Percentiles rank a stretch among this genome's conserved stretches.
phyloP scores from a whole-genome alignment of 805 yeast species.

The Kuraishia ogatae region DNA sequence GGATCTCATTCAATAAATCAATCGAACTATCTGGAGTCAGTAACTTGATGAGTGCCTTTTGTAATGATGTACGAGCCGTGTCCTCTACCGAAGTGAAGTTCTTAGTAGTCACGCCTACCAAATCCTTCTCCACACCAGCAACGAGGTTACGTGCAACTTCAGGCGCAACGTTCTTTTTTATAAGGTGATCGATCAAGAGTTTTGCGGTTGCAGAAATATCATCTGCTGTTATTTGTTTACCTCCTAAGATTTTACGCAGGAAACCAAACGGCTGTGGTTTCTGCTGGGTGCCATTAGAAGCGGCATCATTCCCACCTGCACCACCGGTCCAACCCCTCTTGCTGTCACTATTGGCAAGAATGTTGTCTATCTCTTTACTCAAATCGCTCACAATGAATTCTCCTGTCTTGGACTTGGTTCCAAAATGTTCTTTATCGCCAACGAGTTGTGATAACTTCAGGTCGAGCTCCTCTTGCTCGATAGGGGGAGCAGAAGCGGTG shows the following conservation, averaged over 20 bases:
- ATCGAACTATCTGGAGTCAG: slow-evolving; percentile 89
- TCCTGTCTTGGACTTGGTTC: slow-evolving; percentile 37
- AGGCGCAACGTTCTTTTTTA: slow-evolving; percentile 86
- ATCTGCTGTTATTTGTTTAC: slow-evolving; percentile 51
- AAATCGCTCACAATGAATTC: slow-evolving; percentile 61
- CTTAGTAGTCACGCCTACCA: slow-evolving; percentile 66
- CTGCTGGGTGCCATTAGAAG: slow-evolving; percentile 10
- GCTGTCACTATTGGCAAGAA: slow-evolving; percentile 18
- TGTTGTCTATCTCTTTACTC: slow-evolving; percentile 39
- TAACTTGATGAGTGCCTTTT: slow-evolving; percentile 62
- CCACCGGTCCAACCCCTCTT: slow-evolving; percentile 2
- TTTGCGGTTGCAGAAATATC: slow-evolving; percentile 60
- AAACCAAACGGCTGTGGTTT: slow-evolving; percentile 44
- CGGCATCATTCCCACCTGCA: not conserved
- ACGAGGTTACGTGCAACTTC: slow-evolving; percentile 73
- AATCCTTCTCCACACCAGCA: slow-evolving; percentile 56
- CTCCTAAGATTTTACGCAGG: slow-evolving; percentile 55
- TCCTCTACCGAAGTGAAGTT: slow-evolving; percentile 66
- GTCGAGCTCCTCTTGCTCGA: not conserved
- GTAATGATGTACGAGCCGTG: slow-evolving; percentile 57
- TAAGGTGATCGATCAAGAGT: slow-evolving; percentile 65
- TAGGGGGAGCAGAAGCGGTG: slow-evolving; percentile 13
- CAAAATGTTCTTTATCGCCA: slow-evolving; percentile 33
- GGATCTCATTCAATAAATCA: slow-evolving; percentile 77
- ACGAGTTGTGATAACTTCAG: slow-evolving; percentile 19